Evolutionary conservation across 2,329 filamentous ascomycete species (phyloP).

Genomic region (Westerdykella sp.): DNA sequence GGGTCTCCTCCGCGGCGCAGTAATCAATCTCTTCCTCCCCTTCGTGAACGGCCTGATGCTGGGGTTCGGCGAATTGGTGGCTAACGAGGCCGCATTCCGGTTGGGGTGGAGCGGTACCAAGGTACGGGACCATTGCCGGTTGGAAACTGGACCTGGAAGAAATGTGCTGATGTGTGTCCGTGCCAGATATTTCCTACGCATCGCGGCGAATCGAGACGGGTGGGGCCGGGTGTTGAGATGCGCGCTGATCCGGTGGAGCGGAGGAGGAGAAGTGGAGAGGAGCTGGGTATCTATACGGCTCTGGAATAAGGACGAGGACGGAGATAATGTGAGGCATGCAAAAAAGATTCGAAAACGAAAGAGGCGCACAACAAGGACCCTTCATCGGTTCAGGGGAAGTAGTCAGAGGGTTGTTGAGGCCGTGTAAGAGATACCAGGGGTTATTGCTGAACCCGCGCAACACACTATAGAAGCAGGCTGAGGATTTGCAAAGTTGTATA

Average conservation of each 20-base stretch:
- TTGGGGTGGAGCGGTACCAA: conserved; percentile 92
- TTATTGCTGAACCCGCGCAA: too few relatives aligned
- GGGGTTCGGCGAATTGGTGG: conserved; percentile 93
- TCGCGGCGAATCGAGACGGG: conserved; percentile 55
- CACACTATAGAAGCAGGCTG: too few relatives aligned
- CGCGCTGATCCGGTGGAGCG: conserved; percentile 58
- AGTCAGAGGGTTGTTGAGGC: too few relatives aligned
- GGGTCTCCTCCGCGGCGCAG: conserved; percentile 77
- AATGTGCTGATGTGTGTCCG: background rate
- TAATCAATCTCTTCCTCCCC: conserved; percentile 90
- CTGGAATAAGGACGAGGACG: conserved; percentile 50
- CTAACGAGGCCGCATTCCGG: conserved; percentile 89
- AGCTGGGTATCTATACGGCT: conserved; percentile 60
- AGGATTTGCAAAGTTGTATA: too few relatives aligned
- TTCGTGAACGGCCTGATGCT: conserved; percentile 99
- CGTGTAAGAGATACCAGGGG: too few relatives aligned
- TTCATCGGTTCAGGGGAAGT: too few relatives aligned
- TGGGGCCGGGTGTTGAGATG: conserved; percentile 79
- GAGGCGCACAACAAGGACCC: too few relatives aligned
- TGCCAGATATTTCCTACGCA: conserved; percentile 54
- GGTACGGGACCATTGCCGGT: conserved; percentile 48
- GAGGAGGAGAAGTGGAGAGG: conserved; percentile 46
- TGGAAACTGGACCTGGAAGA: background rate
- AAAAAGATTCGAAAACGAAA: background rate
- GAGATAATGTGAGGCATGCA: background rate